Conservation (phyloP, 306 rosid species). For the Begonia peltatifolia region DNA sequence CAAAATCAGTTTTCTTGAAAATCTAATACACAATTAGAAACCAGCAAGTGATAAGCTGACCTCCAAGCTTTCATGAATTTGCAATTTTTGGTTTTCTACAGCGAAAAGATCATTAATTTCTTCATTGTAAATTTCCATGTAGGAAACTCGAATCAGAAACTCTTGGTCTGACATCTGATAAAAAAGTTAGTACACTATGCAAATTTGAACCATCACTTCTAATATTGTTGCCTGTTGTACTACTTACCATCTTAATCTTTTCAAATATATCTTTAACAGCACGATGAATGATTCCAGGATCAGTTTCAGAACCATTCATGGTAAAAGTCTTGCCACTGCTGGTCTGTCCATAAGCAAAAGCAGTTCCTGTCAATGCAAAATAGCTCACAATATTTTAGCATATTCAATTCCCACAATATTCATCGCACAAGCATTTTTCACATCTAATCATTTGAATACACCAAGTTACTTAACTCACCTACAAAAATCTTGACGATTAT, state of each 20-base stretch:
- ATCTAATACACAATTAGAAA: not conserved
- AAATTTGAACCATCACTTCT: too few species aligned
- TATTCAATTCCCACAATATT: not conserved
- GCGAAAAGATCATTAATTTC: constrained; percentile 81
- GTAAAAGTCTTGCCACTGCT: constrained; percentile 99
- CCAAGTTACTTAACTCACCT: too few species aligned
- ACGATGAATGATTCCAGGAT: constrained; percentile 70
- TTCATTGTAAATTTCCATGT: constrained; percentile 94
- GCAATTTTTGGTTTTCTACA: constrained; percentile 83
- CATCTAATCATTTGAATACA: too few species aligned
- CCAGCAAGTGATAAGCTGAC: constrained; percentile 23
- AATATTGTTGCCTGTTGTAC: not conserved
- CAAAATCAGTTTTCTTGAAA: constrained; percentile 13
- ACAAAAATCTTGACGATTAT: too few species aligned
- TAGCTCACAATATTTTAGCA: not conserved
- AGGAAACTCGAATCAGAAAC: constrained; percentile 80
- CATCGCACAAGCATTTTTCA: too few species aligned
- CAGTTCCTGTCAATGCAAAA: constrained; percentile 50
- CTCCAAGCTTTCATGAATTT: constrained; percentile 93
- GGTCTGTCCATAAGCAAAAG: constrained; percentile 96
- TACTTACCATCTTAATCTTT: constrained; percentile 49
- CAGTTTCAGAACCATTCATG: constrained; percentile 76
- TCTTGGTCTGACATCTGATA: constrained; percentile 60
- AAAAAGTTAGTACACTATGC: not conserved
- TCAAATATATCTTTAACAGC: constrained; percentile 69